phyloP scores from a whole-genome alignment of 768 basidiomycete genomes.

The Trametes cinnabarina region DNA sequence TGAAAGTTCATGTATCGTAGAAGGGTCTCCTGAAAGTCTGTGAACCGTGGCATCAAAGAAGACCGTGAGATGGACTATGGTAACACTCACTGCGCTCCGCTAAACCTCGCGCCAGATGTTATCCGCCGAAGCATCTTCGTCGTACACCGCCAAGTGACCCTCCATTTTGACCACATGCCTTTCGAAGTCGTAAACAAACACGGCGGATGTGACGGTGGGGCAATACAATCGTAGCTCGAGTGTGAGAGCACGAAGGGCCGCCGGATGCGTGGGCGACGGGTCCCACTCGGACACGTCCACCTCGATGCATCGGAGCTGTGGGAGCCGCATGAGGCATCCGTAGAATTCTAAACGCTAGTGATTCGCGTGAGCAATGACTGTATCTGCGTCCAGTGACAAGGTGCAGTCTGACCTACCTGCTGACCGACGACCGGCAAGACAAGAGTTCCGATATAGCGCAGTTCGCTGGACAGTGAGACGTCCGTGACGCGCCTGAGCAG shows the following conservation, averaged over 20 bases:
- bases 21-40: background rate
- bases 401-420: slow-evolving; percentile 42
- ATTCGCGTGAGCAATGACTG: background rate
- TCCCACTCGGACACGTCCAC: slow-evolving; percentile 67
- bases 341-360: slow-evolving; percentile 61
- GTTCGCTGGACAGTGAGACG: slow-evolving; percentile 33
- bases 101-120: slow-evolving; percentile 27
- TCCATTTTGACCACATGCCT: slow-evolving; percentile 21
- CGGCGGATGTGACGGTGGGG: slow-evolving; percentile 46
- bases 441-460: slow-evolving; percentile 63
- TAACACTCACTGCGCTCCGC: background rate
- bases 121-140: slow-evolving; percentile 22
- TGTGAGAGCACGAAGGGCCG: slow-evolving; percentile 56
- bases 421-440: slow-evolving; percentile 57
- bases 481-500: slow-evolving; percentile 43
- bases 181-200: slow-evolving; percentile 67
- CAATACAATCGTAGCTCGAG: slow-evolving; percentile 62
- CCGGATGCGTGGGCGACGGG: slow-evolving; percentile 49
- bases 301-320: slow-evolving; percentile 52
- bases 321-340: slow-evolving; percentile 53
- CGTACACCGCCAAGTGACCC: slow-evolving; percentile 20
- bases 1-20: background rate
- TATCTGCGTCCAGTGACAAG: background rate
- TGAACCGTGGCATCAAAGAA: background rate
- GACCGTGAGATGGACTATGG: background rate